These are phyloP conservation scores for Neofusicoccum sp. DNA, from an alignment of 2,329 filamentous ascomycete genomes.

Conservation along the genomic window DNA sequence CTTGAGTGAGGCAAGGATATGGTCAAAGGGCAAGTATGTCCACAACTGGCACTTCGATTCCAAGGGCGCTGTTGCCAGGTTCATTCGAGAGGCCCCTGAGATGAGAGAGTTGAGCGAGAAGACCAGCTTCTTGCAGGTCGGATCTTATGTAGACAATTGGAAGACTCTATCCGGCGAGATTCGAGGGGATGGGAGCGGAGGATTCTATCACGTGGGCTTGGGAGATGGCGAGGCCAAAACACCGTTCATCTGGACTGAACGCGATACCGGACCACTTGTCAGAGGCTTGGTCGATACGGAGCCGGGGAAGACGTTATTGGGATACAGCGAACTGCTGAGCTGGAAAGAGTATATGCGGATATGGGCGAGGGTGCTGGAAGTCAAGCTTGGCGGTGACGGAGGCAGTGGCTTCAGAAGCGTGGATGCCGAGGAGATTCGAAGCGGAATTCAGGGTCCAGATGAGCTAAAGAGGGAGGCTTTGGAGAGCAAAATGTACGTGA, in stretches of 20 bases:
- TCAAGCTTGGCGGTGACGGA: too few relatives aligned
- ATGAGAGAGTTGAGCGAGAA: conserved; percentile 24
- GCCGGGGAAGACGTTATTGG: conserved; percentile 29
- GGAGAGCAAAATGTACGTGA: too few relatives aligned
- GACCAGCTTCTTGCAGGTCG: conserved; percentile 28
- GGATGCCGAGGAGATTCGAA: too few relatives aligned
- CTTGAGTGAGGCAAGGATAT: conserved; percentile 26
- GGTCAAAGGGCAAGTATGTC: conserved; percentile 25
- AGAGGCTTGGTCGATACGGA: neutral
- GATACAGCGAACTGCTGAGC: conserved; percentile 24
- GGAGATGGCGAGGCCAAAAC: too few relatives aligned
- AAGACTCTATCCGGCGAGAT: conserved; percentile 17
- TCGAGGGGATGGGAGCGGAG: too few relatives aligned
- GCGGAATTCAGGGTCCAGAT: too few relatives aligned
- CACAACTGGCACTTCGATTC: conserved; percentile 31
- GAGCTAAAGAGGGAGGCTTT: too few relatives aligned
- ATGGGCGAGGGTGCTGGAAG: too few relatives aligned
- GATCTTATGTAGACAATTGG: conserved; percentile 28
- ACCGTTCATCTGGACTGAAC: neutral
- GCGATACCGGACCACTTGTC: neutral
- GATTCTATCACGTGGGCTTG: too few relatives aligned
- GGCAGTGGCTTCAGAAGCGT: too few relatives aligned
- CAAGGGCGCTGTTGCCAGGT: conserved; percentile 27
- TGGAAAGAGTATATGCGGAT: conserved; percentile 28
- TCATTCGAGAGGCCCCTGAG: conserved; percentile 1